phyloP scores from a whole-genome alignment of 1,284 basidiomycete genomes.

The Sporisorium exsertum region DNA sequence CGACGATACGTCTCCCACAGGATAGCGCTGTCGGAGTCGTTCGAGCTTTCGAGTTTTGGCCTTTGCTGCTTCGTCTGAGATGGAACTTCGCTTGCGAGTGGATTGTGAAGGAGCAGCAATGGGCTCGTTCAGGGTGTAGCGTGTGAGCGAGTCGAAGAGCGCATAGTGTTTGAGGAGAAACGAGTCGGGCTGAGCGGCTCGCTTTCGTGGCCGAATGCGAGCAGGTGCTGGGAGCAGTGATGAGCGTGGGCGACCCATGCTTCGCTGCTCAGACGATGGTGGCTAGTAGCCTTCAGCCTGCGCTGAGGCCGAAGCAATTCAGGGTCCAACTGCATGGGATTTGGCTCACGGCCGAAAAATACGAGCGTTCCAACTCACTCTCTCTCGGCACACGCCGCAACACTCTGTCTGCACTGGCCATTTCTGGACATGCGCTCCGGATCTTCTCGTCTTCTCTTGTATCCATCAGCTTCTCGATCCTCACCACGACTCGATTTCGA shows the following conservation, averaged over 20 bases:
- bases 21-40: slow-evolving; percentile 18
- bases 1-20: slow-evolving; percentile 5
- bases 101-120: background rate
- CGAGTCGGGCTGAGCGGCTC: slow-evolving; percentile 12
- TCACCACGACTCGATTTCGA: background rate
- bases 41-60: background rate
- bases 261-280: background rate
- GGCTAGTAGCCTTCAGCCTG: background rate
- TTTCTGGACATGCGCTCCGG: background rate
- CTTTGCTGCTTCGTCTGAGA: background rate
- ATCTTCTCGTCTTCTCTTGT: background rate
- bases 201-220: slow-evolving; percentile 9
- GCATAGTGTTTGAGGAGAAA: slow-evolving; percentile 29
- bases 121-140: slow-evolving; percentile 12
- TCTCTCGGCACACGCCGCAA: background rate
- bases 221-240: slow-evolving; percentile 3
- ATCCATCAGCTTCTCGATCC: background rate
- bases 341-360: slow-evolving; percentile 31
- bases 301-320: slow-evolving; percentile 1
- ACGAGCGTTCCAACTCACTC: slow-evolving; percentile 9
- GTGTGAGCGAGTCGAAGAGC: slow-evolving; percentile 33
- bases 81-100: background rate
- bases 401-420: slow-evolving; percentile 28
- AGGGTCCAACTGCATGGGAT: slow-evolving; percentile 22
- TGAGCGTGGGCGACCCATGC: slow-evolving; percentile 5